Evolutionary conservation across 148 eudicot species (phyloP), one percentile per base, ranked within the genome.

Genomic region (Rhododendron ferrugineum): DNA sequence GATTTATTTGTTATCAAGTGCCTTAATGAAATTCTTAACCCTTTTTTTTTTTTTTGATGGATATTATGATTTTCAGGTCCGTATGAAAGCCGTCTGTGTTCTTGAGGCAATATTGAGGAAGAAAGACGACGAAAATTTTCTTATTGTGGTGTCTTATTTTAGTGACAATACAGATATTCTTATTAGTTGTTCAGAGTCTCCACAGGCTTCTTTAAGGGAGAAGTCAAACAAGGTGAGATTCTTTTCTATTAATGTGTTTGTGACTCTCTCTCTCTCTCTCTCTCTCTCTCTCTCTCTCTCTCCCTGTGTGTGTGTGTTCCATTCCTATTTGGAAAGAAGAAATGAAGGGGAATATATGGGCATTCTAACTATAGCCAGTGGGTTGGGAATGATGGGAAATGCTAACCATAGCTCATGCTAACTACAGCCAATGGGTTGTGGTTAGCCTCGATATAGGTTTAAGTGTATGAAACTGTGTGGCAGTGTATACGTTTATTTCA

Each of bases 131-230:
- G 98, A 92, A 36, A 90, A 89, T 64, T 93, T 93, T 84, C 82
- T 85, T 54, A 84, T 88, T 47, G 86, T 96, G 50, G 92, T 89
- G 44, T 95, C 96, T 62, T 95, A 95, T 89, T 96, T 95, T 75
- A 82, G 75, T 83, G 97, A 94, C 80, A 93, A 95, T 86, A 88
- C 54, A 56, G 97, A 91, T 86, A 86, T 88, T 68, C 88, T 96
- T 81, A 86, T 92, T 49, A 93, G 84, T 86, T 96, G 99, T 86
- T 89, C 95, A 2, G 98, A 96, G 89, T 96, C 99, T 80, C 99
- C 99, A 70, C 99, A 95, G 90, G 95, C 98, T 80, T 96, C 99
- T 85, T 74, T 96, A 81, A 89, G 99, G 86, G 99, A 95, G 91
- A 96, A 94, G 89, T 93, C 98, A 83, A 91, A 84, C 75, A 94